Percentiles rank a stretch among this genome's conserved stretches.
Evolutionary conservation across 192 early-diverging fungal species (phyloP).

Genomic region (Tieghemiomyces parasiticus): DNA sequence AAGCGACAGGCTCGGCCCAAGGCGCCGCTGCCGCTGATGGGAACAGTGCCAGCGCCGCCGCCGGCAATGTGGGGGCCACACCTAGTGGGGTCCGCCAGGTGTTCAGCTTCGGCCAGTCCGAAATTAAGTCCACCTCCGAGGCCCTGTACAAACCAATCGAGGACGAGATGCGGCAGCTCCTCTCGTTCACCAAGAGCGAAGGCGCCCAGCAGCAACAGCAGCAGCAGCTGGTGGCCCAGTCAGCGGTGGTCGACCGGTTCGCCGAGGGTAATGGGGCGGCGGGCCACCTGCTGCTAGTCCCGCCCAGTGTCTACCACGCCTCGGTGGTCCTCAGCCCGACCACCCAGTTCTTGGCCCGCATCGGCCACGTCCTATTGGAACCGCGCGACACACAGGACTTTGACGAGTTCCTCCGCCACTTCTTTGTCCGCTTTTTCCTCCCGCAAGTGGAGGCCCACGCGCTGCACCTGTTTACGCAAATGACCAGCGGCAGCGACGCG

Average conservation of each 20-base stretch:
- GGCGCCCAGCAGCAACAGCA: too few species aligned
- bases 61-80: neutral
- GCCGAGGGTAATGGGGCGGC: constrained; percentile 15
- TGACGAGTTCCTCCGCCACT: constrained; percentile 44
- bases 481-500: constrained; percentile 41
- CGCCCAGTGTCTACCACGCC: constrained; percentile 29
- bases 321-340: constrained; percentile 28
- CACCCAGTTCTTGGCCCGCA: constrained; percentile 17
- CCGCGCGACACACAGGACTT: constrained; percentile 15
- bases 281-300: constrained; percentile 25
- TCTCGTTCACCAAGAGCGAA: too few species aligned
- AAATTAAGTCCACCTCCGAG: constrained; percentile 8
- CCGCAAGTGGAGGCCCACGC: constrained; percentile 76
- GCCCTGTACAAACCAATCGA: constrained; percentile 9
- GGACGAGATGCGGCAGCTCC: constrained; percentile 4
- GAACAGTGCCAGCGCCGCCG: neutral
- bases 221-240: neutral
- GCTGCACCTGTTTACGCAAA: constrained; percentile 47
- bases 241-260: constrained; percentile 6
- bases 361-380: constrained; percentile 12
- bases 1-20: neutral
- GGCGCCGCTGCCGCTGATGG: too few species aligned
- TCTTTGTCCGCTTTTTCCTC: constrained; percentile 46
- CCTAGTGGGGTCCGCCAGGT: neutral
- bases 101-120: constrained; percentile 9